phyloP scores from a whole-genome alignment of 306 rosid species.

The Prinsepia uniflora region DNA sequence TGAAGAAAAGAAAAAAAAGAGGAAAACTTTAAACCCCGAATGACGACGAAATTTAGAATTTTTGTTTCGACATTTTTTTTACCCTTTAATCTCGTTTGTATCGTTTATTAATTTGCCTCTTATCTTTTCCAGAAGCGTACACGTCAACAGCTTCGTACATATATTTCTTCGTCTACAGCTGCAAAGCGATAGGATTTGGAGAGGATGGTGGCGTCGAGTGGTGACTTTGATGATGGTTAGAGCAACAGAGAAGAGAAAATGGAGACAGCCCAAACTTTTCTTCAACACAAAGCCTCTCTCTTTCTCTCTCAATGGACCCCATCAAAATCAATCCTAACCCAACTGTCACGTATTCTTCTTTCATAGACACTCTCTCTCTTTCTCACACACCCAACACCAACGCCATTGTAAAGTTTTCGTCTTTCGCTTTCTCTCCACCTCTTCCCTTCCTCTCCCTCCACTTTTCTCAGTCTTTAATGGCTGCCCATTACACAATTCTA shows the following conservation, averaged over 20 bases:
- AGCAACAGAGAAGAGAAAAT: conserved; percentile 21
- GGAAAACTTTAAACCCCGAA: too few species aligned
- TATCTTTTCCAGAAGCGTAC: neutral
- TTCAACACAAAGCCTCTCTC: conserved; percentile 27
- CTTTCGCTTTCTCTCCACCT: conserved; percentile 29
- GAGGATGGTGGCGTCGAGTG: conserved; percentile 9
- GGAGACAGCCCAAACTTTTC: conserved; percentile 25
- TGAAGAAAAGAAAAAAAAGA: too few species aligned
- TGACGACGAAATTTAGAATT: too few species aligned
- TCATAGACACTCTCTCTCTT: conserved; percentile 26
- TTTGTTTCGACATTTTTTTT: neutral
- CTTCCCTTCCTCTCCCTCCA: conserved; percentile 21
- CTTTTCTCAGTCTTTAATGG: conserved; percentile 67
- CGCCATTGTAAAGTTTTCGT: conserved; percentile 28
- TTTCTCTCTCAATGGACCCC: conserved; percentile 32
- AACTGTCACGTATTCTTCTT: conserved; percentile 63
- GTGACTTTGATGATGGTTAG: conserved; percentile 34
- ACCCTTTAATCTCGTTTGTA: neutral
- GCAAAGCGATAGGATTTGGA: neutral
- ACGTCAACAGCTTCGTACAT: conserved; percentile 20
- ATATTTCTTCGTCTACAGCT: neutral
- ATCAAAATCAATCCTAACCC: conserved; percentile 38
- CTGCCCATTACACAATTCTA: conserved; percentile 43
- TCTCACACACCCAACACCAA: conserved; percentile 28
- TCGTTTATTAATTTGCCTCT: neutral